phyloP scores from a whole-genome alignment of 2,329 filamentous ascomycete species.

The Trichoderma sp. region DNA sequence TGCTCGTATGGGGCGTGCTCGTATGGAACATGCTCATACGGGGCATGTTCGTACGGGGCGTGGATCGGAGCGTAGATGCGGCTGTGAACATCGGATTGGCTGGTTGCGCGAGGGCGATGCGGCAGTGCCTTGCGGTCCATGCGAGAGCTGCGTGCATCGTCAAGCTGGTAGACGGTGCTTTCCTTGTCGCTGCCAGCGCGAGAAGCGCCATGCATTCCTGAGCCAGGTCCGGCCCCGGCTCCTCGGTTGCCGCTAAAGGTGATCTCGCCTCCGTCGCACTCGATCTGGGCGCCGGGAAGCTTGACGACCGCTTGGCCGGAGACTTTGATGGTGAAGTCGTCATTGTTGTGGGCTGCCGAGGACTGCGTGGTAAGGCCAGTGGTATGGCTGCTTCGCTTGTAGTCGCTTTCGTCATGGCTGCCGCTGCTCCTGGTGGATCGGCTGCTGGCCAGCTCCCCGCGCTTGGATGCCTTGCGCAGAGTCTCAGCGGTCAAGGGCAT shows the following conservation, averaged over 20 bases:
- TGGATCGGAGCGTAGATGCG: slow-evolving; percentile 37
- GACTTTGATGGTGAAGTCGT: slow-evolving; percentile 64
- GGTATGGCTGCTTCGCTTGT: slow-evolving; percentile 61
- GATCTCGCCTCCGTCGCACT: slow-evolving; percentile 63
- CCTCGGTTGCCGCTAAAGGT: slow-evolving; percentile 47
- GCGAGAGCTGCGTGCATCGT: slow-evolving; percentile 45
- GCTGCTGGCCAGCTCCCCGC: slow-evolving; percentile 51
- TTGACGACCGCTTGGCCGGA: slow-evolving; percentile 57
- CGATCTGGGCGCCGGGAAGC: slow-evolving; percentile 59
- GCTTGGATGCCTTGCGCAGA: slow-evolving; percentile 52
- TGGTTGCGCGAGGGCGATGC: slow-evolving; percentile 49
- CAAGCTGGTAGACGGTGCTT: slow-evolving; percentile 50
- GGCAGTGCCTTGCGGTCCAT: slow-evolving; percentile 46
- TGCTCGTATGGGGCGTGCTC: slow-evolving; percentile 33
- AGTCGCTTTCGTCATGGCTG: slow-evolving; percentile 66
- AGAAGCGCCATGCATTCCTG: slow-evolving; percentile 28
- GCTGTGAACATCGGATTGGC: slow-evolving; percentile 50
- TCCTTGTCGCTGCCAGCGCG: slow-evolving; percentile 54
- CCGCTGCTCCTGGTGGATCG: slow-evolving; percentile 59
- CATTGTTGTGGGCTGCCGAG: slow-evolving; percentile 48
- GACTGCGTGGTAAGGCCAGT: slow-evolving; percentile 59
- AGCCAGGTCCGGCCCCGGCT: slow-evolving; percentile 17
- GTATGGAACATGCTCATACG: slow-evolving; percentile 21
- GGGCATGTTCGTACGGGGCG: slow-evolving; percentile 33
- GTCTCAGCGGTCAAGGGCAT: slow-evolving; percentile 57